Evolutionary conservation across 169 alveolate genomes (phyloP), one percentile per base, ranked within the genome.

Genomic region (Nephromyces sp.): DNA sequence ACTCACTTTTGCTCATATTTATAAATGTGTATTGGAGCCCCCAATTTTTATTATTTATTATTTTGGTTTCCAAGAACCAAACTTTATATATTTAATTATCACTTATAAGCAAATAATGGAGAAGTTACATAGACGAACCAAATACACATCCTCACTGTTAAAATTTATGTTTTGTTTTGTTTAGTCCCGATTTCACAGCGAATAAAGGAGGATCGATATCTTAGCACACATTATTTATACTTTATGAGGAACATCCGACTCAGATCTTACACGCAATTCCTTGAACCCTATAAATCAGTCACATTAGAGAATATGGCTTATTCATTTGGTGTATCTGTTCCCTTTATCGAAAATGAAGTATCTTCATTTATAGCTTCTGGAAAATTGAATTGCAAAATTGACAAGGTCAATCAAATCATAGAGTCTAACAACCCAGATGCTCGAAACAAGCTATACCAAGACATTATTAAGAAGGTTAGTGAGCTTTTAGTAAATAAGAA

Each of bases 271-370:
- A 80, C 87, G 32, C 93, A 95, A 80, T 95, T 91, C 84, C 84
- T 95, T 70, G 96, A 92, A 72, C 92, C 96, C 8, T 95, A 91
- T 84, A 93, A 92, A 77, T 85, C 95, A 25, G 99, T 95, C 25
- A 93, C 98, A 2, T 79, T 95, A 43, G 90, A 91, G 53, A 92
- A 88, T 79, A 94, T 95, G 98, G 97, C 98, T 2, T 78, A 84
- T 43, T 92, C 95, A 28, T 95, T 95, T 89, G 97, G 97, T 33
- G 95, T 95, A 15, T 77, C 92, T 25, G 78, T 85, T 5, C 92
- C 87, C 61, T 95, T 95, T 83, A 83, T 95, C 8, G 99, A 95
- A 82, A 86, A 83, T 53, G 98, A 94, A 81, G 85, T 93, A 32
- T 87, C 93, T 22, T 87, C 94, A 62, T 92, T 90, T 84, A 92